A percentile compares a stretch with the other conserved stretches of the same genome.
Conservation (phyloP, 805 yeast species). For the Nakazawaea pomicola region DNA sequence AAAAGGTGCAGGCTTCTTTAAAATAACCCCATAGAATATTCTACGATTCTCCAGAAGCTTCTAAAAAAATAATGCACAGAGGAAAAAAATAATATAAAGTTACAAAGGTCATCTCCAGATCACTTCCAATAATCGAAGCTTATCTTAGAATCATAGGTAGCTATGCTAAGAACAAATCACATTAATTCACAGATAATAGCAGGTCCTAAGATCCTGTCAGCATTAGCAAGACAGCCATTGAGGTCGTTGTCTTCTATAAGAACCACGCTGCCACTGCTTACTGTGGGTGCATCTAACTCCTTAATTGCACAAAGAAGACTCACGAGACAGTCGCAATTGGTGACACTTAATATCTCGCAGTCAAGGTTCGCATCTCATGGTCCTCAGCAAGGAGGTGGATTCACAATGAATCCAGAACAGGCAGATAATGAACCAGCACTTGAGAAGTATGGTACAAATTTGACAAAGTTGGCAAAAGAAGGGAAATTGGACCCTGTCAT, state of each 20-base stretch:
- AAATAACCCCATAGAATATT: too few species aligned
- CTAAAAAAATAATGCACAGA: not conserved
- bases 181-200: not conserved
- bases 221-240: not conserved
- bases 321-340: not conserved
- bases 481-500: conserved; percentile 96
- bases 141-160: not conserved
- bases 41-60: conserved; percentile 5
- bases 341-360: not conserved
- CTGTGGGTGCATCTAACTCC: too few species aligned
- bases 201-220: not conserved
- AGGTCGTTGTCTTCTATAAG: not conserved
- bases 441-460: conserved; percentile 78
- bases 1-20: too few species aligned
- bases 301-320: not conserved
- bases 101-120: not conserved
- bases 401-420: conserved; percentile 34
- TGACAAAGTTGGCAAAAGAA: conserved; percentile 80
- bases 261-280: not conserved
- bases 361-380: conserved; percentile 12
- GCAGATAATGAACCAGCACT: conserved; percentile 64
- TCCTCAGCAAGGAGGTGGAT: conserved; percentile 6
- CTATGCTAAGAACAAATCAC: not conserved
- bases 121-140: not conserved
- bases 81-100: not conserved